A percentile compares a stretch with the other conserved stretches of the same genome.
phyloP scores from a whole-genome alignment of 208 protist species.

The Leishmania lainsoni region DNA sequence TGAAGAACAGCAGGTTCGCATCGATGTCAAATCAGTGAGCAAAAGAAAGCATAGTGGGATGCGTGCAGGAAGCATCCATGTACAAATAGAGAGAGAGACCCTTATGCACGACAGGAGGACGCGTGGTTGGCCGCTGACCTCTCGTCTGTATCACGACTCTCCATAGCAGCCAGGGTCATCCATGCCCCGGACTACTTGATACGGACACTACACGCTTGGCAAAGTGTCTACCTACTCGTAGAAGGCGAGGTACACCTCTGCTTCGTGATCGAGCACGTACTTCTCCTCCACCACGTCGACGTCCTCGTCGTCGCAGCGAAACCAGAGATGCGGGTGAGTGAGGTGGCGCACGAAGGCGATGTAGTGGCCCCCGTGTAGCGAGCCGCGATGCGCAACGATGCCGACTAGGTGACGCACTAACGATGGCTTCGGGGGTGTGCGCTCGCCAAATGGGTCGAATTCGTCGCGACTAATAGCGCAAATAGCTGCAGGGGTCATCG shows the following conservation, averaged over 20 bases:
- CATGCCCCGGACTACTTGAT: not conserved
- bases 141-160: not conserved
- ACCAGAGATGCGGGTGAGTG: conserved; percentile 63
- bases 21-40: not conserved
- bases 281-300: conserved; percentile 72
- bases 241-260: conserved; percentile 84
- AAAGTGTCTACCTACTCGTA: conserved; percentile 63
- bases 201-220: not conserved
- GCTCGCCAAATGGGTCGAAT: conserved; percentile 44
- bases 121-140: not conserved
- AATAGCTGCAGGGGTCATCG: conserved; percentile 13
- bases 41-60: conserved; percentile 9
- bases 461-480: conserved; percentile 20
- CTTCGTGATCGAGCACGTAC: conserved; percentile 47
- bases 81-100: not conserved
- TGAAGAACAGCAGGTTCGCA: not conserved
- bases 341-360: conserved; percentile 80
- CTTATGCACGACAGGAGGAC: not conserved
- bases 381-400: conserved; percentile 84
- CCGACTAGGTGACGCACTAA: conserved; percentile 68
- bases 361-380: conserved; percentile 87
- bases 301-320: conserved; percentile 87
- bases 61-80: not conserved
- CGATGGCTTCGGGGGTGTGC: conserved; percentile 25
- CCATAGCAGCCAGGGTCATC: not conserved